Conservation (phyloP, 1,139 yeast species). For the Kurtzmaniella quercitrusa region DNA sequence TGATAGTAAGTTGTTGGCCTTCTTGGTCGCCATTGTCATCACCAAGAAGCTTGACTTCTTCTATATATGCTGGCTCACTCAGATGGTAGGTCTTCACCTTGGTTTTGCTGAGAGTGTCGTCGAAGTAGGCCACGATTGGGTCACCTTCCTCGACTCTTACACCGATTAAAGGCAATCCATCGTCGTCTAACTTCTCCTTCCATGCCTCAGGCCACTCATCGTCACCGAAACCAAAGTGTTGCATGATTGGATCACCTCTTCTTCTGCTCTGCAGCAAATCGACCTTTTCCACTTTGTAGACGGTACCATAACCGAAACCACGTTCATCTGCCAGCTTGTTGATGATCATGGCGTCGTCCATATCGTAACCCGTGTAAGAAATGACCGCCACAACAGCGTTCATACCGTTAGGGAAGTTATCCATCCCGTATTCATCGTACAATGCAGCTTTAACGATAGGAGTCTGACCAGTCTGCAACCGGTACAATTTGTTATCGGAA, state of each 20-base stretch:
- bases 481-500: conserved; percentile 90
- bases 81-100: conserved; percentile 92
- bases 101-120: conserved; percentile 87
- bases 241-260: conserved; percentile 92
- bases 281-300: conserved; percentile 88
- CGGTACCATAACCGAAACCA: conserved; percentile 97
- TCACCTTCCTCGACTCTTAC: conserved; percentile 89
- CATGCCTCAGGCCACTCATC: conserved; percentile 92
- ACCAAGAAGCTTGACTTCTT: conserved; percentile 88
- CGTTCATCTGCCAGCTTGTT: conserved; percentile 97
- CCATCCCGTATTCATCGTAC: conserved; percentile 96
- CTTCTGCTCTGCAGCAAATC: conserved; percentile 76
- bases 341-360: conserved; percentile 99
- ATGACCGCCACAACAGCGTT: conserved; percentile 99
- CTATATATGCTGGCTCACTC: conserved; percentile 90
- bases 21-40: conserved; percentile 78
- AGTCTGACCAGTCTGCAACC: conserved; percentile 93
- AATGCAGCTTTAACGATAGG: conserved; percentile 94
- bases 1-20: conserved; percentile 80
- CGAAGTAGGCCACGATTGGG: conserved; percentile 89
- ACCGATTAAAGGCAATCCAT: conserved; percentile 92
- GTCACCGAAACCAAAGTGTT: conserved; percentile 90
- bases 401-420: conserved; percentile 96
- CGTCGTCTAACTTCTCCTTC: conserved; percentile 83
- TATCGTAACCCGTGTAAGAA: conserved; percentile 98